A percentile compares a stretch with the other conserved stretches of the same genome.
Conservation (phyloP, 2,329 filamentous ascomycete genomes). For the Phaeosphaeriaceae sp. region DNA sequence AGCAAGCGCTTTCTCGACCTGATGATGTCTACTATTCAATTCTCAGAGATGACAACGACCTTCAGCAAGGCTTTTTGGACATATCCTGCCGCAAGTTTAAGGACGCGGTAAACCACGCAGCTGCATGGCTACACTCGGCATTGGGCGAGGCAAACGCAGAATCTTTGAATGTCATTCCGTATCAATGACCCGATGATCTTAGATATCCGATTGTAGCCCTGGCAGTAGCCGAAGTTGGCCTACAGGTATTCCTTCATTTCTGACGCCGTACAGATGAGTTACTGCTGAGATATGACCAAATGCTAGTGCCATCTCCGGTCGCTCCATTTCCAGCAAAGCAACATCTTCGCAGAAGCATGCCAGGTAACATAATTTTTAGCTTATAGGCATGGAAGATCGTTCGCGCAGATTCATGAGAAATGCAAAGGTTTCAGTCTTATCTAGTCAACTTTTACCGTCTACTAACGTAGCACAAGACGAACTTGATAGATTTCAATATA, state of each 20-base stretch:
- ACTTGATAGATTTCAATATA: too few relatives aligned
- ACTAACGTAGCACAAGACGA: too few relatives aligned
- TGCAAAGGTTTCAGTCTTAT: too few relatives aligned
- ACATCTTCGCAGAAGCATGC: too few relatives aligned
- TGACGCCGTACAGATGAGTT: not conserved
- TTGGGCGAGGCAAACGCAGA: not conserved
- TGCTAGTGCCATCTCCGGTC: slow-evolving; percentile 5
- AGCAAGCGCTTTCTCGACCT: slow-evolving; percentile 1
- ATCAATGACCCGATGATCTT: slow-evolving; percentile 12
- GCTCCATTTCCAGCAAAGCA: not conserved
- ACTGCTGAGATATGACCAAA: not conserved
- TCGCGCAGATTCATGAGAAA: not conserved
- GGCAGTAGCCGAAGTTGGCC: slow-evolving; percentile 8
- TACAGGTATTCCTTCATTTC: not conserved
- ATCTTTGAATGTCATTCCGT: slow-evolving; percentile 4
- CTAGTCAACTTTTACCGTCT: too few relatives aligned
- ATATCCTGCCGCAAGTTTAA: slow-evolving; percentile 26
- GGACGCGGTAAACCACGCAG: slow-evolving; percentile 25
- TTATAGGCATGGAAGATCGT: too few relatives aligned
- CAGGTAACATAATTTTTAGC: too few relatives aligned
- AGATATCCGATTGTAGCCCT: slow-evolving; percentile 10
- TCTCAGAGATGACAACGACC: slow-evolving; percentile 10
- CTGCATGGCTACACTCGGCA: slow-evolving; percentile 27
- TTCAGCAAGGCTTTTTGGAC: slow-evolving; percentile 10
- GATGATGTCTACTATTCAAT: slow-evolving; percentile 4